Base-by-base conservation (phyloP, 2,329 filamentous ascomycete species). In the Fusarium sp. region DNA sequence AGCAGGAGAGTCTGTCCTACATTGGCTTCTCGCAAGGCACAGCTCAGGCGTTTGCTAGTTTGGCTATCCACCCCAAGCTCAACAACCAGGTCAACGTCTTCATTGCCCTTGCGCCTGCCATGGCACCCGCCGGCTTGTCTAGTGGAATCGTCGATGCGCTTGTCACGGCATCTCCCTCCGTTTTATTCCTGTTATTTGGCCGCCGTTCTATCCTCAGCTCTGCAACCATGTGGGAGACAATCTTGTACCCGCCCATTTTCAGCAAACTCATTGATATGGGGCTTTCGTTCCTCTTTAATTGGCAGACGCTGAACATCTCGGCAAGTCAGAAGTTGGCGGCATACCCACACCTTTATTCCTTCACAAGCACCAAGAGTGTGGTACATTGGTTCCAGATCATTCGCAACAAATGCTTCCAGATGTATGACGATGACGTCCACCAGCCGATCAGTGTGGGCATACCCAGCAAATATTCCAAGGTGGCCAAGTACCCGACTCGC, bases 371-470 rank as follows among this genome's bases (percentile, higher is more conserved):
- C 54, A 99, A 99, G 78, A 93, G 90, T 19, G 93, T 99, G 8
- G 95, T 99, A 0, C 95, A 99, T 74, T 99, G 95, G 95, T 99
- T 99, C 75, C 95, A 99, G 74, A 97, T 99, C 73, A 99, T 99
- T 70, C 90, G 95, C 65, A 97, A 94, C 71, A 91, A 92, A 70
- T 93, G 88, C 25, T 98, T 99, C 76, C 95, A 99, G 76, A 97
- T 99, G 91, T 98, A 93, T 76, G 95, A 99, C 73, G 95, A 99
- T 73, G 94, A 98, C 70, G 85, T 95, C 1, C 91, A 93, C 54
- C 89, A 89, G 26, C 90, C 90, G 0, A 81, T 96, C 58, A 87
- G 88, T 50, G 80, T 93, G 34, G 86, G 85, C 22, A 88, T 88
- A 5, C 85, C 85, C 50, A 88, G 86, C 72, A 93, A 94, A 70